Conservation (phyloP, 352 stramenopile genomes). For the Pythium inflatum region DNA sequence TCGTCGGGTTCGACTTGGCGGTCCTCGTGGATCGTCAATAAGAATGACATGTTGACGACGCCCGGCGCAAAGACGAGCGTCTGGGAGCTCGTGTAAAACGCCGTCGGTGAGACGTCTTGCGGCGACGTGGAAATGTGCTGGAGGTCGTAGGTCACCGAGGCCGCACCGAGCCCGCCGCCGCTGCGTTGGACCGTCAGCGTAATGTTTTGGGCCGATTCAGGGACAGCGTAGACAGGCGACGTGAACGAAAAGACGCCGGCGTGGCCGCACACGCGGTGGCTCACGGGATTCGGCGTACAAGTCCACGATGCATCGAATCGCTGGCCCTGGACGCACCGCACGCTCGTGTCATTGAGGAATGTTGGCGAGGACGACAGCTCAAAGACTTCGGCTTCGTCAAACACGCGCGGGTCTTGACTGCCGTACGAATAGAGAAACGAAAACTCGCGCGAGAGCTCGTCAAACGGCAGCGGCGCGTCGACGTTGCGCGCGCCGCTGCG, state of each 20-base stretch:
- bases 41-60: constrained; percentile 86
- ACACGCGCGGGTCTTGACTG: constrained; percentile 85
- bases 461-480: constrained; percentile 74
- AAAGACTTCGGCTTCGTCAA: constrained; percentile 93
- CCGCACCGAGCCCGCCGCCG: constrained; percentile 84
- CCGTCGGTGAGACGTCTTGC: constrained; percentile 82
- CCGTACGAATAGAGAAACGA: constrained; percentile 91
- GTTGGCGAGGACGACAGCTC: constrained; percentile 35
- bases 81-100: constrained; percentile 87
- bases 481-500: constrained; percentile 82
- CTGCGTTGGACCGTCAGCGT: constrained; percentile 84
- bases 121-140: constrained; percentile 78
- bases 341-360: constrained; percentile 60
- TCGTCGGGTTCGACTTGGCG: constrained; percentile 69
- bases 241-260: constrained; percentile 87
- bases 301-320: constrained; percentile 65
- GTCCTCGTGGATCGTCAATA: constrained; percentile 93
- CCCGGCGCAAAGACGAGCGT: constrained; percentile 79
- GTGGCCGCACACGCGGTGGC: constrained; percentile 92
- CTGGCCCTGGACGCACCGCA: constrained; percentile 64
- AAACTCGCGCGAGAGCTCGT: constrained; percentile 91
- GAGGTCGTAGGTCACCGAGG: constrained; percentile 80
- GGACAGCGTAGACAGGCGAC: constrained; percentile 84
- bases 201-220: constrained; percentile 72
- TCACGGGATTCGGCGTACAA: constrained; percentile 51